phyloP scores from a whole-genome alignment of 2,329 filamentous ascomycete genomes.

The Arthrobotrys musiformis region DNA sequence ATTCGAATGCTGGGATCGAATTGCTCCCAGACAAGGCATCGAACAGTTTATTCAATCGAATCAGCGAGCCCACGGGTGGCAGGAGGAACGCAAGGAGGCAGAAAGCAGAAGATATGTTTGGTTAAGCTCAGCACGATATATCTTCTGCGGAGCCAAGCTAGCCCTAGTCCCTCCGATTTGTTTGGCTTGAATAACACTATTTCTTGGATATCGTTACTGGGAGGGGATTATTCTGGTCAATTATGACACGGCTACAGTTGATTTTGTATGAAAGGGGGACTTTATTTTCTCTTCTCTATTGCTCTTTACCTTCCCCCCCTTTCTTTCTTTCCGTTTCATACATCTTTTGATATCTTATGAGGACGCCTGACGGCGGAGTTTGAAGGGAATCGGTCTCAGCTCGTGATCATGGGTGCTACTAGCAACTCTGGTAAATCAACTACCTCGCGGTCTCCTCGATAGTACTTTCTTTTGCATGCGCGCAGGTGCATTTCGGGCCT shows the following conservation, averaged over 20 bases:
- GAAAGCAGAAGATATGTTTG: constrained; percentile 54
- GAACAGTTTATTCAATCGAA: constrained; percentile 53
- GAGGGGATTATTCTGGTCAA: not conserved
- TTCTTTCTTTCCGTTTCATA: too few relatives aligned
- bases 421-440: not conserved
- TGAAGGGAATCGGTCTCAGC: not conserved
- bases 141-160: not conserved
- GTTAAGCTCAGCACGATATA: constrained; percentile 1
- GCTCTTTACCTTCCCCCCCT: too few relatives aligned
- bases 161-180: not conserved
- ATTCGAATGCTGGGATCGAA: constrained; percentile 55
- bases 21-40: constrained; percentile 56
- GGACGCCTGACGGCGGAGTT: not conserved
- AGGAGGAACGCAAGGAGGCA: constrained; percentile 37
- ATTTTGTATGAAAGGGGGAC: not conserved
- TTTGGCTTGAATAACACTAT: not conserved
- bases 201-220: not conserved
- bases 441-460: not conserved
- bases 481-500: not conserved
- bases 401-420: not conserved
- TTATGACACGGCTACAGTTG: not conserved
- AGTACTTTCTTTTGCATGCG: not conserved
- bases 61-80: constrained; percentile 28
- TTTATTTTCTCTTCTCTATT: not conserved
- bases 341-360: not conserved